A percentile compares a stretch with the other conserved stretches of the same genome.
Conservation (phyloP, 768 basidiomycete species). For the Leccinum incarnatum region DNA sequence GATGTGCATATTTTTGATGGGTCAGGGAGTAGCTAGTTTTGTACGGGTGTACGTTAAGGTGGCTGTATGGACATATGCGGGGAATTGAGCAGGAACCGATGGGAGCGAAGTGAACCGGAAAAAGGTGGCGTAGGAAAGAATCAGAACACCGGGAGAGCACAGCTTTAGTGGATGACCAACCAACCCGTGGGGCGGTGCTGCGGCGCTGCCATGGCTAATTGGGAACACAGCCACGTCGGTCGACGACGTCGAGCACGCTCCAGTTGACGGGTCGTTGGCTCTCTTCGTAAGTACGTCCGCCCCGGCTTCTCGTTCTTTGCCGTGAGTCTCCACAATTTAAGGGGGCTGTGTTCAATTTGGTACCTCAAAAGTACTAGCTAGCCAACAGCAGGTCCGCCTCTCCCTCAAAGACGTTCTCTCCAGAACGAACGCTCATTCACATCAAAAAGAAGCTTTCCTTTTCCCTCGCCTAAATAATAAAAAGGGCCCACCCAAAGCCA, state of each 20-base stretch:
- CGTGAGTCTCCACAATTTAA: not conserved
- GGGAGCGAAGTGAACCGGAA: slow-evolving; percentile 1
- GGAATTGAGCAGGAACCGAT: not conserved
- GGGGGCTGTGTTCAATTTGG: slow-evolving; percentile 18
- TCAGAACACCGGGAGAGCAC: slow-evolving; percentile 14
- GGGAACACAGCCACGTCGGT: slow-evolving; percentile 34
- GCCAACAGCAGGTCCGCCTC: slow-evolving; percentile 8
- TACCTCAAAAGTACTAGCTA: slow-evolving; percentile 15
- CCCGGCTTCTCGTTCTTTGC: slow-evolving; percentile 12
- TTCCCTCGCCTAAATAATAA: slow-evolving; percentile 39
- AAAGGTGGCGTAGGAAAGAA: not conserved
- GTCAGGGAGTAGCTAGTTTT: slow-evolving; percentile 7
- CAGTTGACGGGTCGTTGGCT: not conserved
- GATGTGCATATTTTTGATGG: slow-evolving; percentile 63
- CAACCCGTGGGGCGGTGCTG: slow-evolving; percentile 31
- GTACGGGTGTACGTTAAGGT: slow-evolving; percentile 1
- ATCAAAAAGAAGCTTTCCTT: slow-evolving; percentile 33
- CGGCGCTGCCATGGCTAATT: slow-evolving; percentile 33
- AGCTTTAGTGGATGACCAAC: slow-evolving; percentile 23
- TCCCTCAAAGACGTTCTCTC: slow-evolving; percentile 20
- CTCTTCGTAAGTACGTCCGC: not conserved
- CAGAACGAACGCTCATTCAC: slow-evolving; percentile 27
- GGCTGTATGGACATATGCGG: not conserved
- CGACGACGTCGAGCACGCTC: slow-evolving; percentile 31
- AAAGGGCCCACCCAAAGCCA: slow-evolving; percentile 30